Conservation (phyloP, 2,329 filamentous ascomycete genomes). For the Fusarium humuli region DNA sequence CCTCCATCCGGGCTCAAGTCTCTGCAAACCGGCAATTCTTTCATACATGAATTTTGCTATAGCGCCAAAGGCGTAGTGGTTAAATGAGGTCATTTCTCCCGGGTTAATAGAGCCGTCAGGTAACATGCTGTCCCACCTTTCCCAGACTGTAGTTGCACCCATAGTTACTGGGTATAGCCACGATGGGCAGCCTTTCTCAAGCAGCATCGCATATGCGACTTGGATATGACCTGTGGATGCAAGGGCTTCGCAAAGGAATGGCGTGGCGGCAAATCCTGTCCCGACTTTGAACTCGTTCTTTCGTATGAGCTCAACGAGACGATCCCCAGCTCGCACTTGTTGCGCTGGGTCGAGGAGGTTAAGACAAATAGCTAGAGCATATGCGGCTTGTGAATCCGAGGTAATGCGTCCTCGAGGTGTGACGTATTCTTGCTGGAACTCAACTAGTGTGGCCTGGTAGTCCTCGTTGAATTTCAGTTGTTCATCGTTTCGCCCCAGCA, state of each 20-base stretch:
- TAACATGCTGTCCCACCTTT: constrained; percentile 62
- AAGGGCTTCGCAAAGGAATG: constrained; percentile 2
- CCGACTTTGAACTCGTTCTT: constrained; percentile 29
- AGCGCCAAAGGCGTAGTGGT: constrained; percentile 61
- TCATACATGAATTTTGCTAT: constrained; percentile 50
- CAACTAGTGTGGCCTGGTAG: neutral
- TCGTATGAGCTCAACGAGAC: constrained; percentile 15
- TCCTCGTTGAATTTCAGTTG: neutral
- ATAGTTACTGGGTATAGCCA: constrained; percentile 62
- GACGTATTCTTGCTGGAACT: constrained; percentile 28
- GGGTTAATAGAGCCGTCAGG: constrained; percentile 58
- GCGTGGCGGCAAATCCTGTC: constrained; percentile 52
- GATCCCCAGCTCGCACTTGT: neutral
- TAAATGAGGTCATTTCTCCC: constrained; percentile 62
- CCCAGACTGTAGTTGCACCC: constrained; percentile 62
- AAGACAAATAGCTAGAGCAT: constrained; percentile 27
- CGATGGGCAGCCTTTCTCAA: constrained; percentile 56
- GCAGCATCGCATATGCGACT: constrained; percentile 53
- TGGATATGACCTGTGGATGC: neutral
- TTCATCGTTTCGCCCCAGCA: neutral
- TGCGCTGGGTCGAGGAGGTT: constrained; percentile 10
- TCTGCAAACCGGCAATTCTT: constrained; percentile 28
- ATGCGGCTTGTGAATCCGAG: constrained; percentile 28
- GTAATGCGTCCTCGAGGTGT: neutral
- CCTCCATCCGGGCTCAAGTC: constrained; percentile 36